These are phyloP conservation scores for Cenchrus purpureus DNA, from an alignment of 176 grass and related monocot species.

Conservation along the genomic window DNA sequence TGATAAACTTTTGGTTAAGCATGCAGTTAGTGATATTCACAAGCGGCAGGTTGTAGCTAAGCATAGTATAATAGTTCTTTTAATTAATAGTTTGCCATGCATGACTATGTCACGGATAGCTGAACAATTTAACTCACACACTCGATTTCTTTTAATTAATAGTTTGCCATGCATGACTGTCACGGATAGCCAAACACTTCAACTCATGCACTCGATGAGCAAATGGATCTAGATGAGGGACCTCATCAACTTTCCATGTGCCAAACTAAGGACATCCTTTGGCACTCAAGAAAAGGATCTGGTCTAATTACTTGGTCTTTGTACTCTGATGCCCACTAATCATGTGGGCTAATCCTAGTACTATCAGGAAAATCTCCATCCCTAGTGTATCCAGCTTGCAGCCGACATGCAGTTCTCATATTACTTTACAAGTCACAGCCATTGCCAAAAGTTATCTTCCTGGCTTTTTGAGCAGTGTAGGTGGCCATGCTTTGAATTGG, in stretches of 20 bases:
- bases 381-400: conserved; percentile 26
- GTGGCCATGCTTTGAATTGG: conserved; percentile 10
- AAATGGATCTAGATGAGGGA: conserved; percentile 16
- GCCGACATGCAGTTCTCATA: conserved; percentile 27
- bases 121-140: neutral
- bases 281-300: conserved; percentile 1
- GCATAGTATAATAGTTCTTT: neutral
- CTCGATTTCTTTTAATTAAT: neutral
- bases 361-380: conserved; percentile 26
- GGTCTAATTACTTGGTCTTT: neutral
- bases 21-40: neutral
- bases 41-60: neutral
- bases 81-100: conserved; percentile 18
- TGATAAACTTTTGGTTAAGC: neutral
- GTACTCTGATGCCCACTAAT: conserved; percentile 14
- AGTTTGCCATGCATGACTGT: conserved; percentile 17
- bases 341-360: conserved; percentile 33
- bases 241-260: neutral
- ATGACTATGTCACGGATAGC: neutral
- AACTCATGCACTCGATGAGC: neutral
- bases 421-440: conserved; percentile 10
- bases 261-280: conserved; percentile 29
- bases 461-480: conserved; percentile 4
- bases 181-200: neutral
- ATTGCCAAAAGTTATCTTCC: conserved; percentile 15